phyloP scores from a whole-genome alignment of 2,329 filamentous ascomycete genomes.

The Fusarium papillatum region DNA sequence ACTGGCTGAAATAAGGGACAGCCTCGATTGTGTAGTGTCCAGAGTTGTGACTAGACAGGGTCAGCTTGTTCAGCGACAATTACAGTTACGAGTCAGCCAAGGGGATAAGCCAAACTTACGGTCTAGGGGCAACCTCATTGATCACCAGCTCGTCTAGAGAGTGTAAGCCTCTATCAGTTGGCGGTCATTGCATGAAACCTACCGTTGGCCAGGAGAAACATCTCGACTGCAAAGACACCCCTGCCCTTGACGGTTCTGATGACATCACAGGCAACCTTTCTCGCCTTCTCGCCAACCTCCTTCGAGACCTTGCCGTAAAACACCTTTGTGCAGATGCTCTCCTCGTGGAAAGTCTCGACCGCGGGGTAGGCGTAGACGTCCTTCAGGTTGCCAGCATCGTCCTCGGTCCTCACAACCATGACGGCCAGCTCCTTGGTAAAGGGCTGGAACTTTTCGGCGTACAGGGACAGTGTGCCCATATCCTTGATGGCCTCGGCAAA shows the following conservation, averaged over 20 bases:
- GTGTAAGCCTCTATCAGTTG: conserved; percentile 10
- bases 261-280: conserved; percentile 57
- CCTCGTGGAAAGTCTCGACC: conserved; percentile 95
- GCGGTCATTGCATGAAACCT: conserved; percentile 36
- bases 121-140: conserved; percentile 87
- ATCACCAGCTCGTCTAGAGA: conserved; percentile 74
- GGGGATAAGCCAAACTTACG: conserved; percentile 37
- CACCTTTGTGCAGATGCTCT: conserved; percentile 94
- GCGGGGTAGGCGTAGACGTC: conserved; percentile 82
- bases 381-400: conserved; percentile 65
- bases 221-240: conserved; percentile 96
- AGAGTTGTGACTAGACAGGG: conserved; percentile 76
- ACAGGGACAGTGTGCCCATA: conserved; percentile 80
- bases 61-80: conserved; percentile 41
- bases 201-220: conserved; percentile 87
- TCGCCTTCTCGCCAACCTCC: conserved; percentile 76
- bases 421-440: conserved; percentile 92
- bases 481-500: conserved; percentile 75
- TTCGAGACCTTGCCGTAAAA: conserved; percentile 86
- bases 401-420: conserved; percentile 93
- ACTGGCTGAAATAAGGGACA: conserved; percentile 88
- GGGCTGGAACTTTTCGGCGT: conserved; percentile 90
- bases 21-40: conserved; percentile 97
- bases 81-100: background rate
- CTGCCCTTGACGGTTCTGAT: conserved; percentile 87